phyloP scores from a whole-genome alignment of 2,329 filamentous ascomycete species.

The Furcasterigmium sp. region DNA sequence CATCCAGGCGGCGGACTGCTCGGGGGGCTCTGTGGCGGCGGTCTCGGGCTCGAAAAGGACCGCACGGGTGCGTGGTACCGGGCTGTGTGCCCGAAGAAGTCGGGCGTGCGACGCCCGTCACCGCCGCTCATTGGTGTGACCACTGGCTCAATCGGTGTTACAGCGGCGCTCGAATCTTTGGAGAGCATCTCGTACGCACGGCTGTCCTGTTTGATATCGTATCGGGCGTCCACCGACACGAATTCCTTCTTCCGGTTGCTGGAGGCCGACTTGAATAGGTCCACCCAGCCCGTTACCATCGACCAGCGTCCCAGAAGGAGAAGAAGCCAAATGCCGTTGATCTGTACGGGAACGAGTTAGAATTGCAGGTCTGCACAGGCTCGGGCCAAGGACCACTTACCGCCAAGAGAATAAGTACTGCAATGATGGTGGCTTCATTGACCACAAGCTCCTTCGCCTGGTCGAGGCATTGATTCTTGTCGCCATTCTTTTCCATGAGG shows the following conservation, averaged over 20 bases:
- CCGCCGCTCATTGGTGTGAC: conserved; percentile 23
- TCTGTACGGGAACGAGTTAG: conserved; percentile 34
- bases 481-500: conserved; percentile 48
- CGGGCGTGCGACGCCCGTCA: conserved; percentile 41
- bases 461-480: conserved; percentile 63
- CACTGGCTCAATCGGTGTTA: conserved; percentile 44
- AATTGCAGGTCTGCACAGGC: too few species aligned
- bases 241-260: conserved; percentile 65
- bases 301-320: conserved; percentile 75
- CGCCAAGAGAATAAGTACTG: conserved; percentile 76
- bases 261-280: conserved; percentile 50
- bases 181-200: conserved; percentile 80
- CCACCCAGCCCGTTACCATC: conserved; percentile 81
- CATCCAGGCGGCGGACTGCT: conserved; percentile 21
- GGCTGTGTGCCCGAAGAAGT: conserved; percentile 51
- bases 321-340: conserved; percentile 81
- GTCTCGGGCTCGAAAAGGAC: conserved; percentile 52
- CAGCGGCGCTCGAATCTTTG: conserved; percentile 46
- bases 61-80: conserved; percentile 48
- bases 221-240: conserved; percentile 75
- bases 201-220: conserved; percentile 54
- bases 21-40: conserved; percentile 30
- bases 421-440: conserved; percentile 70
- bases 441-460: conserved; percentile 60
- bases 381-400: too few species aligned